Evolutionary conservation across 2,329 filamentous ascomycete species (phyloP).

Genomic region (Neofusicoccum sp.): DNA sequence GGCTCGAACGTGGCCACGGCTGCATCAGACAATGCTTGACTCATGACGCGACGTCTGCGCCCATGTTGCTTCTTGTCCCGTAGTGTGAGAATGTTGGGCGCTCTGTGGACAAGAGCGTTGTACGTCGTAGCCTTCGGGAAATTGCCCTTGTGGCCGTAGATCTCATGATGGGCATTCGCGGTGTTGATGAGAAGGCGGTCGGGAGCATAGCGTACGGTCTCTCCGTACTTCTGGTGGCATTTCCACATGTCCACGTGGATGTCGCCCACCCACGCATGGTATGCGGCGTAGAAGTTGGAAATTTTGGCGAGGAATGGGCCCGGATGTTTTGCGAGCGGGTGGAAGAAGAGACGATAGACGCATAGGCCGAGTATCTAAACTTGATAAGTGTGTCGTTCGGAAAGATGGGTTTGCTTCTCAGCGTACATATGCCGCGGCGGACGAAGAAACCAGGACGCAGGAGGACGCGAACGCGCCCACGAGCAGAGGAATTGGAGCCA

Average conservation of each 20-base stretch:
- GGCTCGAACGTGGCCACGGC: constrained; percentile 40
- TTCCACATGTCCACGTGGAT: constrained; percentile 73
- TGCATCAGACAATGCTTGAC: constrained; percentile 49
- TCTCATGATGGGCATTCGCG: constrained; percentile 49
- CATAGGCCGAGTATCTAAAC: background rate
- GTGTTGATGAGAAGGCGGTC: constrained; percentile 79
- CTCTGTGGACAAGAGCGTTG: constrained; percentile 43
- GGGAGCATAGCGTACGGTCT: constrained; percentile 73
- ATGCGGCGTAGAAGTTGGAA: constrained; percentile 46
- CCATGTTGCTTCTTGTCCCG: constrained; percentile 51
- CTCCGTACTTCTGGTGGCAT: constrained; percentile 72
- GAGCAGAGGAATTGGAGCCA: background rate
- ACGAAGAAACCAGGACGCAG: background rate
- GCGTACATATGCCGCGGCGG: background rate
- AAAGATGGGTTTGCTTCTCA: background rate
- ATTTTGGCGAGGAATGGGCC: constrained; percentile 45
- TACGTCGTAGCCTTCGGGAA: constrained; percentile 5
- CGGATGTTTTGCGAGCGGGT: constrained; percentile 47
- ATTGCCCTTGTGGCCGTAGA: constrained; percentile 8
- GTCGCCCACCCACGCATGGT: constrained; percentile 74
- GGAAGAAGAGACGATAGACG: constrained; percentile 45
- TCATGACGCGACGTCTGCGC: constrained; percentile 49
- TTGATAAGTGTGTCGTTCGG: background rate
- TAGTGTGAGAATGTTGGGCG: constrained; percentile 46
- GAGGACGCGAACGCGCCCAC: constrained; percentile 2